phyloP scores from a whole-genome alignment of 768 basidiomycete genomes.

The Lentinula aciculospora region DNA sequence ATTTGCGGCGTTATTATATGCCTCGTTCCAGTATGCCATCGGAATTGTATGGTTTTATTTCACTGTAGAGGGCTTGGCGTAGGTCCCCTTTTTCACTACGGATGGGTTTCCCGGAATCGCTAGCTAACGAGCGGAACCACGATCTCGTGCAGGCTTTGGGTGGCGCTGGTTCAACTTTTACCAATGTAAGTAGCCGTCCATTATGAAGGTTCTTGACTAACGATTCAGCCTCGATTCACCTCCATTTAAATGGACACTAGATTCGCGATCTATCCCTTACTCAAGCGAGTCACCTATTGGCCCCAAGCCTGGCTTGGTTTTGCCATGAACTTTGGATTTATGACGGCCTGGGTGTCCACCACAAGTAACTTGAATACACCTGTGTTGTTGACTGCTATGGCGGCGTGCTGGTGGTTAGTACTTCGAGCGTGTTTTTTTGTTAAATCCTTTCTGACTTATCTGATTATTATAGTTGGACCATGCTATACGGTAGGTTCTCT shows the following conservation, averaged over 20 bases:
- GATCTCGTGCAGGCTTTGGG: slow-evolving; percentile 25
- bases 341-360: slow-evolving; percentile 41
- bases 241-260: slow-evolving; percentile 14
- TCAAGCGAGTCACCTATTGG: slow-evolving; percentile 55
- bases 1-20: slow-evolving; percentile 30
- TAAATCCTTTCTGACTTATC: background rate
- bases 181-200: slow-evolving; percentile 30
- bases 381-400: slow-evolving; percentile 29
- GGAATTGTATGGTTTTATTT: slow-evolving; percentile 34
- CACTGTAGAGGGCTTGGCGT: slow-evolving; percentile 28
- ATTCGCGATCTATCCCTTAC: slow-evolving; percentile 43
- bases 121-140: background rate
- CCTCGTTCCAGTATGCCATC: slow-evolving; percentile 33
- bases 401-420: slow-evolving; percentile 42
- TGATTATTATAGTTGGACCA: slow-evolving; percentile 33
- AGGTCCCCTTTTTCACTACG: slow-evolving; percentile 10
- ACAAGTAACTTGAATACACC: slow-evolving; percentile 24
- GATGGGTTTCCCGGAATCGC: background rate
- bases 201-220: background rate
- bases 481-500: slow-evolving; percentile 35
- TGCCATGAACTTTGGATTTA: slow-evolving; percentile 51
- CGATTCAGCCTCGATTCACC: background rate
- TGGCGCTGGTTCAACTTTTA: slow-evolving; percentile 39
- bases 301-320: slow-evolving; percentile 59
- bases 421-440: background rate